Evolutionary conservation across 1,284 basidiomycete species (phyloP).

Genomic region (Naganishia albida): DNA sequence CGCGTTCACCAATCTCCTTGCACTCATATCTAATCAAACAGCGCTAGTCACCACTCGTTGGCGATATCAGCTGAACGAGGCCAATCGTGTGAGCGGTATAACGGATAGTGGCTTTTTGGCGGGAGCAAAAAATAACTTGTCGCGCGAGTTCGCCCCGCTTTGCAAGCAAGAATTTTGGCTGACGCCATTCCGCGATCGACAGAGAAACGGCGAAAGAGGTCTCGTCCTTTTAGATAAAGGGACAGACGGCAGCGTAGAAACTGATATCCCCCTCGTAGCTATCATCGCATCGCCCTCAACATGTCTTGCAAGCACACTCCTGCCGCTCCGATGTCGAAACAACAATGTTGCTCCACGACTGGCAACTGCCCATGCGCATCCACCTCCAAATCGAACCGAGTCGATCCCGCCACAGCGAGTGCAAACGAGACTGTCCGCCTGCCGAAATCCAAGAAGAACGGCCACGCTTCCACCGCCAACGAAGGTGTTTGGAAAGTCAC

Average conservation of each 20-base stretch:
- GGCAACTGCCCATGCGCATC: slow-evolving; percentile 27
- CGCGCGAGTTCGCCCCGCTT: not conserved
- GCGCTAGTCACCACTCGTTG: not conserved
- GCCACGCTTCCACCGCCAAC: not conserved
- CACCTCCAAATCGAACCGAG: not conserved
- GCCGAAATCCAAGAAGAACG: slow-evolving; percentile 14
- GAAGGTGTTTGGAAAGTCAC: slow-evolving; percentile 23
- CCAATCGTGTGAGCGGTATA: slow-evolving; percentile 5
- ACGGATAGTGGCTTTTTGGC: slow-evolving; percentile 1
- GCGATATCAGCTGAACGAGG: not conserved
- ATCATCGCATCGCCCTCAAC: not conserved
- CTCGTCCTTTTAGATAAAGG: not conserved
- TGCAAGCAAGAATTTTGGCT: not conserved
- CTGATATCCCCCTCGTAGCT: not conserved
- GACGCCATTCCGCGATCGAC: not conserved
- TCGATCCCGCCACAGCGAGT: slow-evolving; percentile 8
- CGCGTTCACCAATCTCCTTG: slow-evolving; percentile 1
- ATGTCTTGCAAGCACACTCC: slow-evolving; percentile 5
- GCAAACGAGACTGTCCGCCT: slow-evolving; percentile 19
- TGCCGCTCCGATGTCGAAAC: slow-evolving; percentile 12
- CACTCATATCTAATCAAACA: slow-evolving; percentile 8
- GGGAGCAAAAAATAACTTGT: not conserved
- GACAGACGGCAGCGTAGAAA: no score
- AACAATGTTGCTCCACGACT: slow-evolving; percentile 23
- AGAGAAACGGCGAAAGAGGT: not conserved